phyloP scores from a whole-genome alignment of 768 basidiomycete genomes.

The Rhodotorula toruloides region DNA sequence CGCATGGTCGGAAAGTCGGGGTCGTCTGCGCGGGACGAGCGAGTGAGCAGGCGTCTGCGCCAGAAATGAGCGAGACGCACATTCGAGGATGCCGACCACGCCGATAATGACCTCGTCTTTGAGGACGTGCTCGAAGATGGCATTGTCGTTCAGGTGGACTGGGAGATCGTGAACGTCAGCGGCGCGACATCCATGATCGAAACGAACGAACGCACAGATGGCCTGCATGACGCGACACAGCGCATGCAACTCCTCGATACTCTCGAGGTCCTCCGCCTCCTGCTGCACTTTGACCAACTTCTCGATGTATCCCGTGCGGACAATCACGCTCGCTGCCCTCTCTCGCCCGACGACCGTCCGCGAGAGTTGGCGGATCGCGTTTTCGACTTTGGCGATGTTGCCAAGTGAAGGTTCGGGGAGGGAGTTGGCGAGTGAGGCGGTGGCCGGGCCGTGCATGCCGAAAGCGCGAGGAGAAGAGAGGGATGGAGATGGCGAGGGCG shows the following conservation, averaged over 20 bases:
- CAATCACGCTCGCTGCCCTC: conserved; percentile 22
- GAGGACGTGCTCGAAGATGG: conserved; percentile 87
- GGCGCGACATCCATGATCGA: not conserved
- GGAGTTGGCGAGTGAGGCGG: conserved; percentile 42
- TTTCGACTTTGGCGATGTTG: conserved; percentile 72
- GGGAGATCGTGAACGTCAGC: conserved; percentile 5
- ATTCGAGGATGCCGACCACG: conserved; percentile 94
- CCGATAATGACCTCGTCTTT: conserved; percentile 88
- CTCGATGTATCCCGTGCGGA: conserved; percentile 73
- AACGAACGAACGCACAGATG: conserved; percentile 61
- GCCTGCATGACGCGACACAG: conserved; percentile 89
- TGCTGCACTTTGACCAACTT: conserved; percentile 74
- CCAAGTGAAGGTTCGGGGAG: conserved; percentile 71
- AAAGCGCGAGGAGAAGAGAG: conserved; percentile 22
- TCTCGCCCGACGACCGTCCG: conserved; percentile 30
- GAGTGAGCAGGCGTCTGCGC: not conserved
- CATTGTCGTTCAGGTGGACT: conserved; percentile 95
- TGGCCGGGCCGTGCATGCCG: not conserved
- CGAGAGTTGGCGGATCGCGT: conserved; percentile 66
- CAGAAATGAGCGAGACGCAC: conserved; percentile 52
- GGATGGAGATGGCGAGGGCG: conserved; percentile 27
- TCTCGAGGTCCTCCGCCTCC: conserved; percentile 89
- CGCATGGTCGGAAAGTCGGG: conserved; percentile 95
- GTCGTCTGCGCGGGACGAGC: conserved; percentile 60
- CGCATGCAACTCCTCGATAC: conserved; percentile 79